Percentiles rank a stretch among this genome's conserved stretches.
Evolutionary conservation across 345 rosid genomes (phyloP).

Genomic region (Linum usitatissimum): DNA sequence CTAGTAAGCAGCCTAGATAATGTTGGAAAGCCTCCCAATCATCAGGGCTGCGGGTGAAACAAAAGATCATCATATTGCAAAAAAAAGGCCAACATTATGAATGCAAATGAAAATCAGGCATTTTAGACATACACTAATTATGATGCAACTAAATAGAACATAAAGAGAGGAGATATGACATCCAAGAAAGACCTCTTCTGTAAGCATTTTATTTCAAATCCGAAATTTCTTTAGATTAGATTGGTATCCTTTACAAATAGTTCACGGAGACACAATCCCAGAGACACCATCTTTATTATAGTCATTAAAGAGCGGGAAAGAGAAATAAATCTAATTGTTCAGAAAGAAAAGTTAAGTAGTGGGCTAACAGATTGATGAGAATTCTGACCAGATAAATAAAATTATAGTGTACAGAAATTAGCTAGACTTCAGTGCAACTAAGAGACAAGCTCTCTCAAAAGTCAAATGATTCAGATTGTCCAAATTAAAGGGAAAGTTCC

Average conservation of each 20-base stretch:
- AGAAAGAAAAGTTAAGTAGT: neutral
- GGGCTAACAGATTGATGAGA: no score
- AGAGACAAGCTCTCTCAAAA: neutral
- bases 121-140: neutral
- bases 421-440: neutral
- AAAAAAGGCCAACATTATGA: neutral
- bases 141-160: neutral
- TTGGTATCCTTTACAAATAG: neutral
- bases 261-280: neutral
- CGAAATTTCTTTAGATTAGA: neutral
- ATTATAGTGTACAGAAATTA: no score
- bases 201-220: neutral
- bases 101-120: neutral
- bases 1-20: constrained; percentile 83
- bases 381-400: neutral
- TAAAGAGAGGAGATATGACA: neutral
- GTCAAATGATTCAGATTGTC: neutral
- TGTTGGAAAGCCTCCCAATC: constrained; percentile 95
- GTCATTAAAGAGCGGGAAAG: neutral
- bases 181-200: neutral
- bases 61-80: constrained; percentile 22
- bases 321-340: neutral
- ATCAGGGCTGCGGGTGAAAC: constrained; percentile 72
- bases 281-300: neutral
- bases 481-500: neutral